These are phyloP conservation scores for Lactarius sanguifluus DNA, from an alignment of 768 basidiomycete genomes.

Conservation along the genomic window DNA sequence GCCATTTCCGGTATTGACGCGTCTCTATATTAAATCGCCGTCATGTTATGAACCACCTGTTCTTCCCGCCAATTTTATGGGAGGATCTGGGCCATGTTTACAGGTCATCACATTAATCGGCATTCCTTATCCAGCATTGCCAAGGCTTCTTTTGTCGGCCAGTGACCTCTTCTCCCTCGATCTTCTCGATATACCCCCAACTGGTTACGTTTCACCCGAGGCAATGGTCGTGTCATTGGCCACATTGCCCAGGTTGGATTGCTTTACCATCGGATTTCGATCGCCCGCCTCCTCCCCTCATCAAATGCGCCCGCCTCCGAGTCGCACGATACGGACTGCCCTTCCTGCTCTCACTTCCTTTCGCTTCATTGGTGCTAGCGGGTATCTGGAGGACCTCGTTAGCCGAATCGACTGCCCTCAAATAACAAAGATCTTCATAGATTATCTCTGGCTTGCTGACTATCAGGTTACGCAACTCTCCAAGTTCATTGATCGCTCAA, in stretches of 20 bases:
- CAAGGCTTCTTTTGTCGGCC: neutral
- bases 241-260: neutral
- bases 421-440: too few relatives aligned
- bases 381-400: too few relatives aligned
- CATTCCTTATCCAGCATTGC: slow-evolving; percentile 40
- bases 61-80: neutral
- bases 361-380: too few relatives aligned
- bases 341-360: too few relatives aligned
- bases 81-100: slow-evolving; percentile 80
- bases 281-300: too few relatives aligned
- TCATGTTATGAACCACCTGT: neutral
- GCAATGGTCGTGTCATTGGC: neutral
- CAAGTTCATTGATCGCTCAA: too few relatives aligned
- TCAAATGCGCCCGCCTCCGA: neutral
- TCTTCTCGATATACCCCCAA: neutral
- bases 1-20: neutral
- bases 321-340: too few relatives aligned
- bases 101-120: slow-evolving; percentile 52
- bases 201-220: slow-evolving; percentile 9
- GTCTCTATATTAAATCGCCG: neutral
- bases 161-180: neutral
- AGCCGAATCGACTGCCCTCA: too few relatives aligned
- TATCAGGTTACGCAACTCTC: too few relatives aligned
- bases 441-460: too few relatives aligned
- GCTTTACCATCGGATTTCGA: neutral